These are phyloP conservation scores for Trichocomaceae sp. DNA, from an alignment of 2,329 filamentous ascomycete genomes.

Conservation along the genomic window DNA sequence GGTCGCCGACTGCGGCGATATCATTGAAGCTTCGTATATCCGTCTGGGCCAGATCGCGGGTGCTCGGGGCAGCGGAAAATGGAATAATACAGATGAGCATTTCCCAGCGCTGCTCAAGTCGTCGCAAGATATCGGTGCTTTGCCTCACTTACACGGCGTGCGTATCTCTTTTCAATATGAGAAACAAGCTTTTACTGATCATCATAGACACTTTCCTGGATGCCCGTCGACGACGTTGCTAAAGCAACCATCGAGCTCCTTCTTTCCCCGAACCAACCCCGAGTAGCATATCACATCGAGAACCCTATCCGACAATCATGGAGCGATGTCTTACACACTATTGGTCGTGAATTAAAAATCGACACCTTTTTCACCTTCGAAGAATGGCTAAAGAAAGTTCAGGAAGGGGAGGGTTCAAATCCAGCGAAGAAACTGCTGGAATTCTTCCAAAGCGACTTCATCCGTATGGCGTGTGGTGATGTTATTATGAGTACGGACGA, in stretches of 20 bases:
- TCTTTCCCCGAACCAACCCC: neutral
- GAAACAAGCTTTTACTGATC: too few species aligned
- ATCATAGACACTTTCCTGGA: too few species aligned
- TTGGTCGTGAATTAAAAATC: too few species aligned
- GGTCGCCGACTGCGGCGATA: neutral
- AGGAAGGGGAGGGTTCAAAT: too few species aligned
- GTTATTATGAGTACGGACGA: too few species aligned
- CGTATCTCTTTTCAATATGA: too few species aligned
- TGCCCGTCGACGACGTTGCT: neutral
- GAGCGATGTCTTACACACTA: neutral
- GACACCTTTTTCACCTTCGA: too few species aligned
- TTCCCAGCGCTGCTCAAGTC: neutral
- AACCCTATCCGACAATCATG: neutral
- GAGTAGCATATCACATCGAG: neutral
- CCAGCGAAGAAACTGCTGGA: too few species aligned
- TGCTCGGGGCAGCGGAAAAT: neutral
- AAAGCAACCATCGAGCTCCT: neutral
- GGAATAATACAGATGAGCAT: neutral
- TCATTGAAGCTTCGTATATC: neutral
- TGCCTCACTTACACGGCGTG: neutral
- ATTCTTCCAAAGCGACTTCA: too few species aligned
- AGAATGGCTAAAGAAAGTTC: too few species aligned
- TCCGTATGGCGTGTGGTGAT: too few species aligned
- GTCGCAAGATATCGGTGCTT: neutral
- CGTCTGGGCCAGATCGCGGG: neutral